Conservation (phyloP, 108 stramenopile genomes). For the Skeletonema menzelii region DNA sequence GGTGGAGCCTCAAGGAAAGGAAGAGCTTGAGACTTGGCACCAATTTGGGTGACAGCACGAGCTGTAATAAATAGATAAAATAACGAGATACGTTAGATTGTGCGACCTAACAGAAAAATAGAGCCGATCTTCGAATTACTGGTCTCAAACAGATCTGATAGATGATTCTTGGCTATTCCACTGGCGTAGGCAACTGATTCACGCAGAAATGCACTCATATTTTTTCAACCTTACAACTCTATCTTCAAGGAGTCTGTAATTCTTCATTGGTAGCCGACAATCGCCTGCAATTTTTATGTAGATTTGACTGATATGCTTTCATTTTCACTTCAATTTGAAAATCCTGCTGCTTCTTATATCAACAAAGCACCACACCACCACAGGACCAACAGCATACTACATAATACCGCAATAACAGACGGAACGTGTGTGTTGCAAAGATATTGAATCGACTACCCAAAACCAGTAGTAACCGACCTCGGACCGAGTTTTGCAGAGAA, state of each 20-base stretch:
- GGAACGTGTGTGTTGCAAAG: not conserved
- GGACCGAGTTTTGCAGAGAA: not conserved
- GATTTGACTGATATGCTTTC: not conserved
- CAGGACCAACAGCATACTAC: no score
- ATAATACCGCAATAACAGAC: not conserved
- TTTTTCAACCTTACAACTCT: not conserved
- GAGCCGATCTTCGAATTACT: not conserved
- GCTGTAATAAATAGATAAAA: not conserved
- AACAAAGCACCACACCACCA: not conserved
- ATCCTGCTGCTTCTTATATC: not conserved
- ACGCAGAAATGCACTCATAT: not conserved
- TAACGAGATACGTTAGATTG: not conserved
- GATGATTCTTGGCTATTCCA: not conserved
- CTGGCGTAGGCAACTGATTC: not conserved
- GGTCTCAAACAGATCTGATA: not conserved
- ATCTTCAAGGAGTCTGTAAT: not conserved
- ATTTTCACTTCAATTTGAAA: not conserved
- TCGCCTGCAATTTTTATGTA: not conserved
- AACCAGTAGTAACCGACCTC: not conserved
- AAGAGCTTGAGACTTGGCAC: conserved; percentile 66
- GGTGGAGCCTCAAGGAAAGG: conserved; percentile 94
- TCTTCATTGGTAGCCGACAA: not conserved
- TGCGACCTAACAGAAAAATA: not conserved
- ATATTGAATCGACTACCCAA: not conserved
- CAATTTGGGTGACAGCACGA: conserved; percentile 31